phyloP scores from a whole-genome alignment of 495 filamentous ascomycete species.

The Collariella sp. region DNA sequence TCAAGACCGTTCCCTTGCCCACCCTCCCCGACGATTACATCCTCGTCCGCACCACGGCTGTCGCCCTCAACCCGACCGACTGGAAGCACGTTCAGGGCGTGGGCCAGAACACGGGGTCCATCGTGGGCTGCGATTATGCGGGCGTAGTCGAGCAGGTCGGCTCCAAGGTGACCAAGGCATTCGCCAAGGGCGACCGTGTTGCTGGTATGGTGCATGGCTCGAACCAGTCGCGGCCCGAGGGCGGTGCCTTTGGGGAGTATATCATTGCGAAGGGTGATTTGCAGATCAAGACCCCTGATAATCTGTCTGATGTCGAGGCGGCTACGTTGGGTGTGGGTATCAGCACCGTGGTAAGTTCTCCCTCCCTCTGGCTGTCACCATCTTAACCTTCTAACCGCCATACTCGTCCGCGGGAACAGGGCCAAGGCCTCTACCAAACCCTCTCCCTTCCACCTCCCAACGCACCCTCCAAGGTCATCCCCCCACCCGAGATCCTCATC shows the following conservation, averaged over 20 bases:
- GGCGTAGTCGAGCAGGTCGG: slow-evolving; percentile 39
- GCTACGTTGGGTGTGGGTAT: slow-evolving; percentile 43
- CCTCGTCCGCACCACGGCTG: slow-evolving; percentile 41
- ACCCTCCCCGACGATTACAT: slow-evolving; percentile 42
- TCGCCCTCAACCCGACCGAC: slow-evolving; percentile 54
- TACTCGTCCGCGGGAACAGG: slow-evolving; percentile 14
- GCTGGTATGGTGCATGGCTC: slow-evolving; percentile 33
- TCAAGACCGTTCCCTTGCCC: slow-evolving; percentile 29
- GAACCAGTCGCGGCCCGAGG: slow-evolving; percentile 20
- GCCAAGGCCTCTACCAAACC: slow-evolving; percentile 38
- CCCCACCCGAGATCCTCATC: slow-evolving; percentile 30
- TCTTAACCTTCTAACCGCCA: neutral
- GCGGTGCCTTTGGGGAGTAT: slow-evolving; percentile 38
- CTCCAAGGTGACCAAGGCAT: slow-evolving; percentile 25
- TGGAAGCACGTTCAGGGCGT: slow-evolving; percentile 45
- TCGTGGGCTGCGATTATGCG: slow-evolving; percentile 37
- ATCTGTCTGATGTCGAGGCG: slow-evolving; percentile 35
- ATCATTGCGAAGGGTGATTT: slow-evolving; percentile 19
- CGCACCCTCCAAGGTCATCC: slow-evolving; percentile 8
- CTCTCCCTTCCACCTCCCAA: slow-evolving; percentile 32
- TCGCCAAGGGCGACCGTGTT: slow-evolving; percentile 32
- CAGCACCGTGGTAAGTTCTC: slow-evolving; percentile 33
- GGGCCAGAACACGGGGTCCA: slow-evolving; percentile 6
- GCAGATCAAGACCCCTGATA: slow-evolving; percentile 29
- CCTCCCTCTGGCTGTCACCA: neutral